These are phyloP conservation scores for Trichoderma hamatum DNA, from an alignment of 2,329 filamentous ascomycete species.

Conservation along the genomic window DNA sequence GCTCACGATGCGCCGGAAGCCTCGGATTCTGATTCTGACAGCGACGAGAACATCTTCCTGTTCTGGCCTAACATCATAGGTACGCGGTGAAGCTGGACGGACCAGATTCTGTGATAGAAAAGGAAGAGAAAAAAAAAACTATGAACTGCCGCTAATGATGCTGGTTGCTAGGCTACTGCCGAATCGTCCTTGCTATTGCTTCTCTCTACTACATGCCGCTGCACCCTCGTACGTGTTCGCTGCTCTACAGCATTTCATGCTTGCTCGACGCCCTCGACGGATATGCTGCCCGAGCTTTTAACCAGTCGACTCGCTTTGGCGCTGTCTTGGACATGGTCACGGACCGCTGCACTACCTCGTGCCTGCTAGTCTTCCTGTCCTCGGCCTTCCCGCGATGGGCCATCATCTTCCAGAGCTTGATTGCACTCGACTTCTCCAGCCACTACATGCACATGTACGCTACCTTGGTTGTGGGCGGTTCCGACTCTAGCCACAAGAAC, in stretches of 20 bases:
- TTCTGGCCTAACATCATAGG: conserved; percentile 84
- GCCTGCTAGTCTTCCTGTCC: conserved; percentile 89
- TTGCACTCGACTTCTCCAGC: conserved; percentile 89
- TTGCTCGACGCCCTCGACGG: conserved; percentile 94
- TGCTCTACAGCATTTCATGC: conserved; percentile 91
- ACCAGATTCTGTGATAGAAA: background rate
- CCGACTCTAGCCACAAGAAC: conserved; percentile 85
- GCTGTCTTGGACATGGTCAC: conserved; percentile 99
- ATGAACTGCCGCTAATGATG: background rate
- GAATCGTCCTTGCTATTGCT: conserved; percentile 79
- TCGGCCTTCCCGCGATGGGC: conserved; percentile 94
- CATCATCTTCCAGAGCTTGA: conserved; percentile 90
- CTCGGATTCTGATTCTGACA: conserved; percentile 48
- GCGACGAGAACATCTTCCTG: conserved; percentile 77
- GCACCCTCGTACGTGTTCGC: conserved; percentile 91
- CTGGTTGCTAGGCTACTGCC: conserved; percentile 65
- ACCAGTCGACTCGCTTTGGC: conserved; percentile 94
- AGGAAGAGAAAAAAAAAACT: no score
- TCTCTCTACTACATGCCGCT: conserved; percentile 99
- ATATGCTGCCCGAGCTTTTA: conserved; percentile 75
- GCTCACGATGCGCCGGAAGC: conserved; percentile 41
- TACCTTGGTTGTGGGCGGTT: conserved; percentile 83
- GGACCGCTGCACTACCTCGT: conserved; percentile 94
- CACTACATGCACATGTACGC: conserved; percentile 99
- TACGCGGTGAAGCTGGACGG: conserved; percentile 44